Percentiles rank a stretch among this genome's conserved stretches.
phyloP scores from a whole-genome alignment of 2,329 filamentous ascomycete genomes.

The Aspergillus transmontanensis region DNA sequence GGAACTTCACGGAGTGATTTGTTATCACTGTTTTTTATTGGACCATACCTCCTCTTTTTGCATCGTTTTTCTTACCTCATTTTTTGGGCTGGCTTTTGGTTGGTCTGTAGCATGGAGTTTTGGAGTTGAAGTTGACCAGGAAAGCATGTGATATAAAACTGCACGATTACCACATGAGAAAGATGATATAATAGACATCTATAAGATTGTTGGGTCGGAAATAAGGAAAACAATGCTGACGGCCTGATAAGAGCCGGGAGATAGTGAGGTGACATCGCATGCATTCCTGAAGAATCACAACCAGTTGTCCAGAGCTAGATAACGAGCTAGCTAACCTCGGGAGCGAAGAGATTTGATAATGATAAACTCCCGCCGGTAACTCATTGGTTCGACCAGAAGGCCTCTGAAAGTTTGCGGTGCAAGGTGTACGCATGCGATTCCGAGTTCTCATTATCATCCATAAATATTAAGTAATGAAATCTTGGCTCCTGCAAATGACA shows the following conservation, averaged over 20 bases:
- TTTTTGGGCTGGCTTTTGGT: background rate
- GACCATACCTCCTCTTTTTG: slow-evolving; percentile 4
- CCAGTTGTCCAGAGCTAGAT: background rate
- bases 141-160: background rate
- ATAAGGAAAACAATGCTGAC: background rate
- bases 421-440: slow-evolving; percentile 4
- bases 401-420: background rate
- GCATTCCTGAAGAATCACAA: background rate
- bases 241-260: background rate
- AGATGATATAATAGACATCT: background rate
- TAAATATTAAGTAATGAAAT: slow-evolving; percentile 16
- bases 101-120: slow-evolving; percentile 31
- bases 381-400: slow-evolving; percentile 2
- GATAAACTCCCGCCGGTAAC: background rate
- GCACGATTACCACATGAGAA: background rate
- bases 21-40: background rate
- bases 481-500: slow-evolving; percentile 6
- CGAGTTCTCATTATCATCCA: slow-evolving; percentile 7
- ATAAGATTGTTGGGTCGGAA: background rate
- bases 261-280: slow-evolving; percentile 8
- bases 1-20: slow-evolving; percentile 48
- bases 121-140: slow-evolving; percentile 17
- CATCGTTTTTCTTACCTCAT: background rate
- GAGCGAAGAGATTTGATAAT: slow-evolving; percentile 13
- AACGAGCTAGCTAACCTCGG: background rate